These are phyloP conservation scores for Torulaspora franciscae DNA, from an alignment of 805 yeast species.

Conservation along the genomic window DNA sequence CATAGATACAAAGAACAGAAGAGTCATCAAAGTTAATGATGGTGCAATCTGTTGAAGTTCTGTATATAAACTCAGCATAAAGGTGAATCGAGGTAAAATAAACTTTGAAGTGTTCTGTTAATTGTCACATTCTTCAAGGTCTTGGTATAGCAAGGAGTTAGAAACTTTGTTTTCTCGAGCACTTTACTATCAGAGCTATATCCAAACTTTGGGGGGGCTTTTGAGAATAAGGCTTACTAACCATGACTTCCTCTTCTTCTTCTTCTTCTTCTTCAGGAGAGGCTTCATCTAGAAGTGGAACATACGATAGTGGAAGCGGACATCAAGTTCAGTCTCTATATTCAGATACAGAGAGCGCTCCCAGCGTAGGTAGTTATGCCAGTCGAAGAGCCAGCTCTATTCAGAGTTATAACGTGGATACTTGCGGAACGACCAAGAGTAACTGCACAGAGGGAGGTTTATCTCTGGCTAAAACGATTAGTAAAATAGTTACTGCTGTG, in stretches of 20 bases:
- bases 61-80: too few species aligned
- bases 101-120: too few species aligned
- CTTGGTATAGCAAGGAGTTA: not conserved
- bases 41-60: too few species aligned
- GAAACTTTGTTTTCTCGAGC: not conserved
- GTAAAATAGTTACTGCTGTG: constrained; percentile 22
- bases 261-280: constrained; percentile 2
- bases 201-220: too few species aligned
- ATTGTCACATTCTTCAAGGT: not conserved
- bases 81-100: too few species aligned
- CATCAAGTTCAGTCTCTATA: constrained; percentile 1
- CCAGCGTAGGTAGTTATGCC: not conserved
- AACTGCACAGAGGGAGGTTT: constrained; percentile 4
- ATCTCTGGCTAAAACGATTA: constrained; percentile 13
- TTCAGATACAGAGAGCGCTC: not conserved
- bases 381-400: constrained; percentile 3
- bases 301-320: not conserved
- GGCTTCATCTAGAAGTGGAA: not conserved
- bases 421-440: not conserved
- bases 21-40: too few species aligned
- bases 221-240: too few species aligned
- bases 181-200: too few species aligned
- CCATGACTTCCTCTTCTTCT: not conserved
- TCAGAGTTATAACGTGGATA: not conserved
- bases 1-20: too few species aligned